Conservation (phyloP, 768 basidiomycete genomes). For the Mycena venus region DNA sequence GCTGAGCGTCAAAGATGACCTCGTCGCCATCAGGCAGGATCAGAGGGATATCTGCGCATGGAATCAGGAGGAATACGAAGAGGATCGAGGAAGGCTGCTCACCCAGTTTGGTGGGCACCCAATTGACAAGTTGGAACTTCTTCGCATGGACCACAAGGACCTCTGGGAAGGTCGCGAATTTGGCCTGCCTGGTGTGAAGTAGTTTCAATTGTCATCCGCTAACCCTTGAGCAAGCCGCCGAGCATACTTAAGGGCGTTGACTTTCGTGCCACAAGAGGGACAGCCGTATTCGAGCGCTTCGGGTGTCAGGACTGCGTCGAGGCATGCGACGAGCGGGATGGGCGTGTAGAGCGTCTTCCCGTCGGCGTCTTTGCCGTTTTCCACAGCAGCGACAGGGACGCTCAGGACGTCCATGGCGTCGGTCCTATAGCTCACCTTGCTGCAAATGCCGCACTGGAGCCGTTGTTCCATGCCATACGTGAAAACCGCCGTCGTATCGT, state of each 20-base stretch:
- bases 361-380: slow-evolving; percentile 66
- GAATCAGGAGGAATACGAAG: not conserved
- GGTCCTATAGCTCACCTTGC: slow-evolving; percentile 84
- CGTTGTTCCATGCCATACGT: slow-evolving; percentile 89
- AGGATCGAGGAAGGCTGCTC: slow-evolving; percentile 34
- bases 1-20: slow-evolving; percentile 70
- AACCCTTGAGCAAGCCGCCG: not conserved
- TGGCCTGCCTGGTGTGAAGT: slow-evolving; percentile 70
- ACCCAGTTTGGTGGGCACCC: slow-evolving; percentile 98
- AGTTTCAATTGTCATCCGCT: not conserved
- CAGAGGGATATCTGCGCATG: slow-evolving; percentile 83
- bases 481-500: slow-evolving; percentile 83
- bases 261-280: slow-evolving; percentile 76
- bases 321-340: slow-evolving; percentile 71
- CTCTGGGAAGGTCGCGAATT: slow-evolving; percentile 90
- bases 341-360: slow-evolving; percentile 75
- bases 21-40: slow-evolving; percentile 70
- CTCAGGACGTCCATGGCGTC: slow-evolving; percentile 86
- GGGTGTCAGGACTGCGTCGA: slow-evolving; percentile 67
- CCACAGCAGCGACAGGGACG: slow-evolving; percentile 80
- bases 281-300: slow-evolving; percentile 89
- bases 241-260: slow-evolving; percentile 79
- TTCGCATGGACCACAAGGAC: slow-evolving; percentile 91
- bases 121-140: slow-evolving; percentile 95
- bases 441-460: slow-evolving; percentile 85